phyloP scores from a whole-genome alignment of 768 basidiomycete species.

The Udeniomyces megalosporus region DNA sequence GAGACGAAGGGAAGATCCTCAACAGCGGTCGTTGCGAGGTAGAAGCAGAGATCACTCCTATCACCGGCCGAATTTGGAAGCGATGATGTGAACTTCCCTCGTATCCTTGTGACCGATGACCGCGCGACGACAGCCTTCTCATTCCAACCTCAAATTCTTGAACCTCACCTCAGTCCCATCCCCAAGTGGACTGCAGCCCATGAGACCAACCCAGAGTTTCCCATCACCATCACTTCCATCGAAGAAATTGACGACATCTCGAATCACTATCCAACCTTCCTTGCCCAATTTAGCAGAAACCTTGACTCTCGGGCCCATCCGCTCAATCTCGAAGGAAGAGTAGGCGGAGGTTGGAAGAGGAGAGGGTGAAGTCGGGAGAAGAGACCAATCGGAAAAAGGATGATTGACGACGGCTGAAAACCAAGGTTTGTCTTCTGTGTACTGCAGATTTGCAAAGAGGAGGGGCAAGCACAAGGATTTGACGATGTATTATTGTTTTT shows the following conservation, averaged over 20 bases:
- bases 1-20: too few species aligned
- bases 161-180: not conserved
- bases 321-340: not conserved
- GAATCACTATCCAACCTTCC: not conserved
- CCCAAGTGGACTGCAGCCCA: not conserved
- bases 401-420: conserved; percentile 3
- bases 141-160: not conserved
- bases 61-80: too few species aligned
- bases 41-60: too few species aligned
- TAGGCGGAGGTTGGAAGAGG: not conserved
- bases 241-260: not conserved
- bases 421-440: not conserved
- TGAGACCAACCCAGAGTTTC: not conserved
- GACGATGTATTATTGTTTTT: too few species aligned
- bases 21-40: too few species aligned
- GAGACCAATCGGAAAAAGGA: conserved; percentile 4
- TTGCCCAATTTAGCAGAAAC: not conserved
- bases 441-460: not conserved
- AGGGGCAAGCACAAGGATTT: not conserved
- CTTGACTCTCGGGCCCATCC: not conserved
- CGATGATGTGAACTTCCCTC: too few species aligned
- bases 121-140: too few species aligned
- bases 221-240: not conserved
- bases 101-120: too few species aligned
- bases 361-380: not conserved